Evolutionary conservation across 2,329 filamentous ascomycete genomes (phyloP), one percentile per base, ranked within the genome.

Genomic region (Eutypa lata): DNA sequence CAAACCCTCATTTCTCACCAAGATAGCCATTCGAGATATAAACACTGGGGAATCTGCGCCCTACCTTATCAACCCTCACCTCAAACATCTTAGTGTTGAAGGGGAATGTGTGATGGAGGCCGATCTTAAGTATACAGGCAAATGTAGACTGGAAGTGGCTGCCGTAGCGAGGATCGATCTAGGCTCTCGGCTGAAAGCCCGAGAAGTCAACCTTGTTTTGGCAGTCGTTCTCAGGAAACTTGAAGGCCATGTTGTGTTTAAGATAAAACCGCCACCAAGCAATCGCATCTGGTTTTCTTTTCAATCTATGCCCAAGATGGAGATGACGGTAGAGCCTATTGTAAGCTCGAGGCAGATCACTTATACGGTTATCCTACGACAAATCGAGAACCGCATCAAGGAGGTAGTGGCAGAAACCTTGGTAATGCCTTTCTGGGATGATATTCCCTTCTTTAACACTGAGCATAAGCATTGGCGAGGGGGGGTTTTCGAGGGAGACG

Each of bases 281-380:
- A 99, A 99, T 68, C 84, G 94, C 40, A 71, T 96, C n/a, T 99
- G 94, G 94, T 84, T 97, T 60, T 88, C 91, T 1, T 99, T 99
- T 66, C 90, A 95, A 67, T 85, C 85, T n/a, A 90, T 91, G 79
- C 94, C 94, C 18, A 92, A 93, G 66, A 88, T 99, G 75, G 91
- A 96, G 56, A 86, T 97, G 79, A 84, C 84, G n/a, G 90, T 97
- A 43, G 91, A 97, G 68, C 94, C 94, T 3, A 92, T 99, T 61
- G 91, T 99, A 48, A 96, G 92, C 73, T 89, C 91, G 14, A 85
- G 93, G 53, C 93, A 97, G 68, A 96, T 99, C 59, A 97, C 94
- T 0, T 97, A 96, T 70, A 90, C 88, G 2, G 82, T 96, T 54
- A 94, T 99, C 51, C 79, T 97, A 13, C 85, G 91, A 48, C 90